Evolutionary conservation across 306 rosid species (phyloP).

Genomic region (Prunus dulcis): DNA sequence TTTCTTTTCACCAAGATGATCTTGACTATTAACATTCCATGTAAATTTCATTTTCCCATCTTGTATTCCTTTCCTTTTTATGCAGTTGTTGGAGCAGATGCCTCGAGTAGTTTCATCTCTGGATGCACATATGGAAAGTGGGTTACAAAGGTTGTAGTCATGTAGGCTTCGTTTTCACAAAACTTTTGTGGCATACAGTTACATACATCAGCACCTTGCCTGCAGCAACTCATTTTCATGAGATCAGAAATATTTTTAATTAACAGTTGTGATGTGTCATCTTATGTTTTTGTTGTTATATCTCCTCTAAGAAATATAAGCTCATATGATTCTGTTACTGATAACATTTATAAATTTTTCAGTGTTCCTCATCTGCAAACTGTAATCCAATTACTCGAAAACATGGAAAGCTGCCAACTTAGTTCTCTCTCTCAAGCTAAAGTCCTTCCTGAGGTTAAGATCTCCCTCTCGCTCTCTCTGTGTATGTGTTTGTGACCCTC

Average conservation of each 20-base stretch:
- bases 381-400: conserved; percentile 66
- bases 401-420: conserved; percentile 85
- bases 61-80: conserved; percentile 19
- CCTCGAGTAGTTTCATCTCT: conserved; percentile 76
- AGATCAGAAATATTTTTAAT: neutral
- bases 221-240: neutral
- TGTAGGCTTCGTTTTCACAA: conserved; percentile 5
- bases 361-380: conserved; percentile 76
- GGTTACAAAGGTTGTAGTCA: conserved; percentile 61
- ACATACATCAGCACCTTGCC: neutral
- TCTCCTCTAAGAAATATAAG: neutral
- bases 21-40: conserved; percentile 10
- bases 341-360: conserved; percentile 18
- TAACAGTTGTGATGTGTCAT: neutral
- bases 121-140: conserved; percentile 81
- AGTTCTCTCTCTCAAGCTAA: conserved; percentile 43
- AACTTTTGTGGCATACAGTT: neutral
- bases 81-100: conserved; percentile 79
- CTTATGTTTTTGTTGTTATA: neutral
- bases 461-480: neutral
- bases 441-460: conserved; percentile 53
- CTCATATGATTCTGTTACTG: too few species aligned
- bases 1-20: conserved; percentile 2
- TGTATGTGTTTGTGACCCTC: neutral
- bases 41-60: neutral